Evolutionary conservation across 129 eudicot species (phyloP).

Genomic region (Solidago caesia): DNA sequence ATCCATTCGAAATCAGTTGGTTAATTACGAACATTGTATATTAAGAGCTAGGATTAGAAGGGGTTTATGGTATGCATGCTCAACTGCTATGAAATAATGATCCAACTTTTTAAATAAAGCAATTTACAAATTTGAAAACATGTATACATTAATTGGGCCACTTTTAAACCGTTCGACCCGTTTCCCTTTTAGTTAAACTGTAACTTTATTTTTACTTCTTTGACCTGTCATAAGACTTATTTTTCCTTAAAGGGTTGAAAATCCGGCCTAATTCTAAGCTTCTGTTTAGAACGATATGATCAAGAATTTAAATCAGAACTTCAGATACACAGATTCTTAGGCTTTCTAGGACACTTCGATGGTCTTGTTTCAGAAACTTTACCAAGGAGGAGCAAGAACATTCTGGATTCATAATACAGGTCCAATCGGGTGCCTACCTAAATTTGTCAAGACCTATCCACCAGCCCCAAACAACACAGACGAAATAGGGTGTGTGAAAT

Average conservation of each 20-base stretch:
- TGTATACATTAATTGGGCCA: not conserved
- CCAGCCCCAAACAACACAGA: constrained; percentile 44
- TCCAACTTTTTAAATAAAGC: too few relatives aligned
- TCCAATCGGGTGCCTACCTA: constrained; percentile 61
- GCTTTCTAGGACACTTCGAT: not conserved
- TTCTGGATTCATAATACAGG: constrained; percentile 75
- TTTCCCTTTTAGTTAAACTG: not conserved
- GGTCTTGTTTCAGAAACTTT: constrained; percentile 43
- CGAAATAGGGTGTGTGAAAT: constrained; percentile 51
- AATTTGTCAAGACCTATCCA: constrained; percentile 33
- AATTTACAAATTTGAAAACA: too few relatives aligned
- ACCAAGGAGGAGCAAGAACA: constrained; percentile 54
- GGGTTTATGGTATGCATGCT: too few relatives aligned
- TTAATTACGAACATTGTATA: too few relatives aligned
- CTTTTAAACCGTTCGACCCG: not conserved
- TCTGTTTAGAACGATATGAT: not conserved
- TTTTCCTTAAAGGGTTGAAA: not conserved
- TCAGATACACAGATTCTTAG: not conserved
- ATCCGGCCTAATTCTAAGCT: not conserved
- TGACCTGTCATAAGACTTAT: not conserved
- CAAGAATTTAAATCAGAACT: not conserved
- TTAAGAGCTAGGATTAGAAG: too few relatives aligned
- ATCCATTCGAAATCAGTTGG: too few relatives aligned
- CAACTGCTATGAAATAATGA: too few relatives aligned
- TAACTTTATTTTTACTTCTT: not conserved